Conservation (phyloP, 2,329 filamentous ascomycete species). For the Chaetomiaceae sp. region DNA sequence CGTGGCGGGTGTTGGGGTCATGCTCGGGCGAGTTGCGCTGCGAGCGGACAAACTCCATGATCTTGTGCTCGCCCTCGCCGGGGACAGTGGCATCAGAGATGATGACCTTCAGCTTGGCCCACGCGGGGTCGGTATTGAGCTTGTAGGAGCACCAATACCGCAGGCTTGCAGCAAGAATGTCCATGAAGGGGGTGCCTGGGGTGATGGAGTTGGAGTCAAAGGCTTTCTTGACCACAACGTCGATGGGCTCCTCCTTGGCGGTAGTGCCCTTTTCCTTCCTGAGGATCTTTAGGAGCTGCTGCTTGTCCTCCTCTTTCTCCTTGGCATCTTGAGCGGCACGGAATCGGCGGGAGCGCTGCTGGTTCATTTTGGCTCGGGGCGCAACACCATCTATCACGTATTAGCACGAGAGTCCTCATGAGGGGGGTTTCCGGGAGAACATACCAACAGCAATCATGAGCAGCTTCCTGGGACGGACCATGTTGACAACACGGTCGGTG, state of each 20-base stretch:
- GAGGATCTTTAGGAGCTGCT: slow-evolving; percentile 79
- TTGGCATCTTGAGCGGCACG: slow-evolving; percentile 89
- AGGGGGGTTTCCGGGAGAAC: slow-evolving; percentile 30
- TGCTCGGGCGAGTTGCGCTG: slow-evolving; percentile 87
- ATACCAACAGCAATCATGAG: slow-evolving; percentile 94
- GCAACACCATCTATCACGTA: slow-evolving; percentile 75
- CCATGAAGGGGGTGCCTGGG: slow-evolving; percentile 97
- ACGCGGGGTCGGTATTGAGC: slow-evolving; percentile 91
- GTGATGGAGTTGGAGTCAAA: slow-evolving; percentile 89
- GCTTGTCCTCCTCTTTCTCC: slow-evolving; percentile 88
- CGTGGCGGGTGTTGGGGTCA: slow-evolving; percentile 93
- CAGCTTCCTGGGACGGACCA: slow-evolving; percentile 93
- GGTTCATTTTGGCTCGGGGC: slow-evolving; percentile 98
- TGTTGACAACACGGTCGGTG: slow-evolving; percentile 97
- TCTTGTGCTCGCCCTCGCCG: slow-evolving; percentile 98
- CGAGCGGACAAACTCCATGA: slow-evolving; percentile 96
- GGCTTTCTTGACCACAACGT: slow-evolving; percentile 72
- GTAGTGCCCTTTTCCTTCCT: slow-evolving; percentile 69
- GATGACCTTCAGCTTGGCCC: slow-evolving; percentile 94
- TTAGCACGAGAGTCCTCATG: slow-evolving; percentile 26
- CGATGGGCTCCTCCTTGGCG: slow-evolving; percentile 56
- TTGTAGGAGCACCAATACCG: slow-evolving; percentile 98
- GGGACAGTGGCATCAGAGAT: slow-evolving; percentile 98
- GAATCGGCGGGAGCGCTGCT: slow-evolving; percentile 94
- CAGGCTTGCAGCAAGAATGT: slow-evolving; percentile 82